Base-by-base conservation (phyloP, 169 alveolate genomes). In the Eimeria brunetti region DNA sequence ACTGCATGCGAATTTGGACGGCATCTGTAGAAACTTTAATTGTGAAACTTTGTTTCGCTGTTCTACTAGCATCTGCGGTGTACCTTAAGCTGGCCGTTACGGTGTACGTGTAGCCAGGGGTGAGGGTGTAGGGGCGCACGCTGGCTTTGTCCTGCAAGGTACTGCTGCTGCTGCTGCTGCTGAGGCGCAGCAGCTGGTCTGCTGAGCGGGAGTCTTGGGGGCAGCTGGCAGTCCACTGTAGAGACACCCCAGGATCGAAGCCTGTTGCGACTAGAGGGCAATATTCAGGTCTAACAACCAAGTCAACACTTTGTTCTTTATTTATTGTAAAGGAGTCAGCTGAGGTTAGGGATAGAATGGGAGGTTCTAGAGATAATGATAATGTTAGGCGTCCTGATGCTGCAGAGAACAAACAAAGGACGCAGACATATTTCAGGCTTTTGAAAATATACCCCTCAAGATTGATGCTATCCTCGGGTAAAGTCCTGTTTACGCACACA, bases 151-250 rank as follows among this genome's bases (percentile, higher is more conserved):
- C 58, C 51, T 58, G 16, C 62, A 53, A 60, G 56, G 49, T 16
- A 30, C 75, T 53, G 38, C 41, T 64, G 64, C 14, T 81, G 51
- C 69, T 56, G 89, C 33, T 51, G 64, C 73, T 56, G 62, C 69
- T 81, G 38, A 84, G 76, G 38, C 78, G 75, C 56, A 84, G 91
- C 80, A 84, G 78, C 91, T 84, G 91, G n/a, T 84, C 91, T 33
- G 91, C 91, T 49, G 91, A 58, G 53, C 91, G 91, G 51, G 91
- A 53, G 76, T 84, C 91, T 2, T 84, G 46, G 6, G 91, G 78
- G 38, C 91, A 84, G 91, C 80, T 84, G 44, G 76, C 76, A 5
- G 78, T 56, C 91, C 91, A 84, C 91, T 84, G 91, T 12, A 84
- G 53, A 27, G 58, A n/a, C 24, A 84, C 91, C 46, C 91, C 91